Base-by-base conservation (phyloP, 1,139 yeast genomes). In the Saccharomyces hybrid region DNA sequence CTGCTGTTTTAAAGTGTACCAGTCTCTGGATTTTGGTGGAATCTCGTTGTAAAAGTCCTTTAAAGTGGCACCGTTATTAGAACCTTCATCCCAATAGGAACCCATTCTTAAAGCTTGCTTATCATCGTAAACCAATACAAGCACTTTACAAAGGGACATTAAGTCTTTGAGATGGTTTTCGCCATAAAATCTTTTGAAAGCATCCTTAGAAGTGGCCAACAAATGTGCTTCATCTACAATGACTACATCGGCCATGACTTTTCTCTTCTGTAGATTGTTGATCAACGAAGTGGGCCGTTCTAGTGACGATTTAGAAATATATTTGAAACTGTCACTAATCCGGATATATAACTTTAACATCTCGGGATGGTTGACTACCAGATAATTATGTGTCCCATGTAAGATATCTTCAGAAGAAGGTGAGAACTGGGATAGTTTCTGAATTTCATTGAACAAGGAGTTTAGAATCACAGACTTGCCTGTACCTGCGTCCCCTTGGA, bases 381-480 rank as follows among this genome's bases (percentile, higher is more conserved):
- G 61, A 52, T 63, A 72, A 56, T 75, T 74, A 6, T 60, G 59
- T 0, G 73, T 70, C 1, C 64, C 65, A 9, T 54, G 50, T 30
- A 70, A 55, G 25, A 61, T 50, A 41, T 63, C 63, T 9, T 48
- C 47, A 23, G 47, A 26, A 20, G 57, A 61, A 7, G 52, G 26
- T 13, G 54, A 56, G 6, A 54, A 51, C 6, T 57, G 54, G 2
- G 68, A 57, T 8, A 63, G 44, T 50, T 59, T 67, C 57, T 74
- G 77, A 14, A 74, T 64, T 23, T 73, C 75, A 53, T 89, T 87
- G 63, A 90, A 80, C 95, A 97, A 87, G 52, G 80, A 78, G 59
- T 84, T 83, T 58, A 90, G 77, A 54, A 82, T 82, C 44, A 82
- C 83, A 50, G 90, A 87, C 61, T 89, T 80, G 32, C 76, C 71